Percentiles rank a stretch among this genome's conserved stretches.
phyloP scores from a whole-genome alignment of 2,329 filamentous ascomycete genomes.

The Aspergillus tubingensis region DNA sequence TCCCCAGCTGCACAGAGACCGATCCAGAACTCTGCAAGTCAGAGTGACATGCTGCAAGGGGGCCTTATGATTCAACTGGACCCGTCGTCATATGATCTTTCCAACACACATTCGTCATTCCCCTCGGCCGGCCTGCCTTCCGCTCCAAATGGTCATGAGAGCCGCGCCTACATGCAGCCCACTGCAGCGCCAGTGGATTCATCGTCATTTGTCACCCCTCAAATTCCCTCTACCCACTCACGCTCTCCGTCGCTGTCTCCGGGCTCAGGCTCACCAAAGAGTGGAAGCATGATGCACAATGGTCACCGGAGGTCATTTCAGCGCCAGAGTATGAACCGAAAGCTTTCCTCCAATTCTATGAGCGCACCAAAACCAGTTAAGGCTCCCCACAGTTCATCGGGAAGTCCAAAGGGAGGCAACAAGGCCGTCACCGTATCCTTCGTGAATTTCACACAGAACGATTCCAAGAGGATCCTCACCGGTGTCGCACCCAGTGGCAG shows the following conservation, averaged over 20 bases:
- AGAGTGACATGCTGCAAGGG: slow-evolving; percentile 40
- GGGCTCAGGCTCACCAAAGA: slow-evolving; percentile 34
- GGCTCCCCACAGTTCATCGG: slow-evolving; percentile 28
- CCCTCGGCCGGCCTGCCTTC: slow-evolving; percentile 26
- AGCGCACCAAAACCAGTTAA: slow-evolving; percentile 35
- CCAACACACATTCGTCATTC: slow-evolving; percentile 32
- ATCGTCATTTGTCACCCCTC: slow-evolving; percentile 34
- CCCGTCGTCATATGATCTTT: slow-evolving; percentile 38
- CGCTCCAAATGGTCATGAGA: slow-evolving; percentile 18
- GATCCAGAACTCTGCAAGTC: slow-evolving; percentile 30
- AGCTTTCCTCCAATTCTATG: slow-evolving; percentile 41
- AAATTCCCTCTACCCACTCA: slow-evolving; percentile 26
- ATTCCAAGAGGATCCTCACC: slow-evolving; percentile 76
- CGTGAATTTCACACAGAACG: slow-evolving; percentile 85
- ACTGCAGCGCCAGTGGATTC: slow-evolving; percentile 26
- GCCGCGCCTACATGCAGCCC: slow-evolving; percentile 19
- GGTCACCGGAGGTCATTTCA: slow-evolving; percentile 31
- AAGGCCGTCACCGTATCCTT: slow-evolving; percentile 62
- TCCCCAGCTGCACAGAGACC: slow-evolving; percentile 39
- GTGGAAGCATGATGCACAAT: slow-evolving; percentile 27
- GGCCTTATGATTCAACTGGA: slow-evolving; percentile 45
- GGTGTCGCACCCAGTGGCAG: slow-evolving; percentile 90
- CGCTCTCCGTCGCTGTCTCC: slow-evolving; percentile 45
- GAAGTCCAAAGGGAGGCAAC: slow-evolving; percentile 34
- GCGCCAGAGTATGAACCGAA: slow-evolving; percentile 43